Evolutionary conservation across 2,329 filamentous ascomycete genomes (phyloP).

Genomic region (Nannizzia gypsea): DNA sequence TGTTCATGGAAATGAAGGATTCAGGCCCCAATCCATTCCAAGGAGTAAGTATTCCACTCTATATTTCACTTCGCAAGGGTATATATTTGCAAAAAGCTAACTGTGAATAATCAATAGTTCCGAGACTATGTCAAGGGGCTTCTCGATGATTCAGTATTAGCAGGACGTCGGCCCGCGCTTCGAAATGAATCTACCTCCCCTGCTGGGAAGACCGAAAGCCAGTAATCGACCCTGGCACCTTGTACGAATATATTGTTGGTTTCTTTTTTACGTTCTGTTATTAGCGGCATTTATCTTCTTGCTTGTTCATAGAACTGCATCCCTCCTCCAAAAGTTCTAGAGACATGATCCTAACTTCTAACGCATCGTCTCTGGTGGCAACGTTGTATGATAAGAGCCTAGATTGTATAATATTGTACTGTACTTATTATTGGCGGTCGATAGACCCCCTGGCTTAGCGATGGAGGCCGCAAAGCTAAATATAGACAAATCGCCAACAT

Average conservation of each 20-base stretch:
- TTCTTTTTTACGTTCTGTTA: background rate
- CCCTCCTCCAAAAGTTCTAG: background rate
- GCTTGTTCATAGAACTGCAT: background rate
- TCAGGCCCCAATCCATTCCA: slow-evolving; percentile 31
- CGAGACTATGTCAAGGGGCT: slow-evolving; percentile 2
- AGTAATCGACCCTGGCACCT: background rate
- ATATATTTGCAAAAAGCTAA: background rate
- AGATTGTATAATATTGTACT: background rate
- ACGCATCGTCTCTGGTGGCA: background rate
- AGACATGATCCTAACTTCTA: background rate
- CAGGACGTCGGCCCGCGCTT: slow-evolving; percentile 5
- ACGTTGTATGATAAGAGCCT: background rate
- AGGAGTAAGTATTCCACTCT: slow-evolving; percentile 22
- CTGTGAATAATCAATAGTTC: slow-evolving; percentile 4
- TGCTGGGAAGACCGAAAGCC: background rate
- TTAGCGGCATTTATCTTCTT: background rate
- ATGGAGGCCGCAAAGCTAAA: no score
- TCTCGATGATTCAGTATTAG: slow-evolving; percentile 7
- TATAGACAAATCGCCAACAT: no score
- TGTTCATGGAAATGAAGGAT: slow-evolving; percentile 36
- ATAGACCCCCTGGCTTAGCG: background rate
- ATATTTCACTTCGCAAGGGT: background rate
- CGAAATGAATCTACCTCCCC: background rate
- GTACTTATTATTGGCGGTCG: background rate
- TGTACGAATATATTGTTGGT: background rate